phyloP scores from a whole-genome alignment of 305 asterid genomes.

The Fraxinus sp. region DNA sequence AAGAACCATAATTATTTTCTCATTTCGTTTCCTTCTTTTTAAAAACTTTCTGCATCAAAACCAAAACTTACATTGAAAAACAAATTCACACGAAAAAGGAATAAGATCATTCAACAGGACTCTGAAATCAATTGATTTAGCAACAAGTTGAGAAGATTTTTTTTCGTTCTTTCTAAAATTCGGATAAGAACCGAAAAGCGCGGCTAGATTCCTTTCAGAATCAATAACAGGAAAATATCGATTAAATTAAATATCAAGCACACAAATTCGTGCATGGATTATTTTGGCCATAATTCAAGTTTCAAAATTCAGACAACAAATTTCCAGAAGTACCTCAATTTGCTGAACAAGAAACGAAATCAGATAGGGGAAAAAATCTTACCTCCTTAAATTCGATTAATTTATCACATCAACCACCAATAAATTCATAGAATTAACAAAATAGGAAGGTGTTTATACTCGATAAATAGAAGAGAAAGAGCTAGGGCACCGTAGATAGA shows the following conservation, averaged over 20 bases:
- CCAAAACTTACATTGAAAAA: neutral
- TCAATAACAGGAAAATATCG: neutral
- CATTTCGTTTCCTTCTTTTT: neutral
- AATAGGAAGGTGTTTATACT: neutral
- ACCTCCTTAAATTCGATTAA: conserved; percentile 28
- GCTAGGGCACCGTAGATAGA: conserved; percentile 35
- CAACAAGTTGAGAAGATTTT: neutral
- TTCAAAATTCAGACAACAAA: neutral
- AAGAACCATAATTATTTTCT: neutral
- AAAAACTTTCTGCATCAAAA: neutral
- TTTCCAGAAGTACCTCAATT: conserved; percentile 3
- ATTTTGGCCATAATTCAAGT: neutral
- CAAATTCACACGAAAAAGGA: neutral
- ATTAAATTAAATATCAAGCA: neutral
- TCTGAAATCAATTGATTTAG: neutral
- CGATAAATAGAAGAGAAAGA: conserved; percentile 9
- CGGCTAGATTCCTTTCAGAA: neutral
- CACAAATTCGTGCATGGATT: neutral
- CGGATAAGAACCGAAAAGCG: neutral
- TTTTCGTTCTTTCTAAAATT: neutral
- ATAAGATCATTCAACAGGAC: neutral
- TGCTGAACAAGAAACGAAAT: conserved; percentile 7
- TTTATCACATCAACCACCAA: conserved; percentile 8
- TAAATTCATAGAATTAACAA: neutral
- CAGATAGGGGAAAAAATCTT: conserved; percentile 31